These are phyloP conservation scores for Tothia fuscella DNA, from an alignment of 2,329 filamentous ascomycete species.

Conservation along the genomic window DNA sequence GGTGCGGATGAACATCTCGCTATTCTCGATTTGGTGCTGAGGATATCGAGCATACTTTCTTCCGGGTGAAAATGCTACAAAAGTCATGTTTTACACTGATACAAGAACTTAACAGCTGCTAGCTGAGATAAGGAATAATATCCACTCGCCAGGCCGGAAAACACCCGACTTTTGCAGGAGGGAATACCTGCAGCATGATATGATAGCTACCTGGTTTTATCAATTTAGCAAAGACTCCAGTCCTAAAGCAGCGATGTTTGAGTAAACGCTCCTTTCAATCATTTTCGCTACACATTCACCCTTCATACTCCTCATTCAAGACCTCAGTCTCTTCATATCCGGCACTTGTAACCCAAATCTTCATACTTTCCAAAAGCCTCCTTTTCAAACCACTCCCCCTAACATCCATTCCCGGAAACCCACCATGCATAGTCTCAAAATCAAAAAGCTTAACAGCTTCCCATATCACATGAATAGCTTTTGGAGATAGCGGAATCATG, in stretches of 20 bases:
- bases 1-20: conserved; percentile 91
- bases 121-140: too few species aligned
- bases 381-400: conserved; percentile 43
- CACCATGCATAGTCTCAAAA: conserved; percentile 56
- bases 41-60: conserved; percentile 63
- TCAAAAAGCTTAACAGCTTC: conserved; percentile 46
- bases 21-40: conserved; percentile 72
- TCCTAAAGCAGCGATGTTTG: too few species aligned
- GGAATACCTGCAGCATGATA: too few species aligned
- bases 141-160: too few species aligned
- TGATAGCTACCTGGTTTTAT: too few species aligned
- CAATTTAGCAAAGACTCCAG: too few species aligned
- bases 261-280: too few species aligned
- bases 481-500: conserved; percentile 55
- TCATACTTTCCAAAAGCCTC: conserved; percentile 62
- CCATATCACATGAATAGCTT: conserved; percentile 59
- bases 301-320: conserved; percentile 1
- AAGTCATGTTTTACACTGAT: too few species aligned
- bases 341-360: conserved; percentile 51
- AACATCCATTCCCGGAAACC: conserved; percentile 54
- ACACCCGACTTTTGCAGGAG: too few species aligned
- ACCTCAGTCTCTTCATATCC: conserved; percentile 25
- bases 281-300: too few species aligned
- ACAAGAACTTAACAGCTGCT: too few species aligned
- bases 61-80: conserved; percentile 14